Evolutionary conservation across 352 stramenopile genomes (phyloP).

Genomic region (Phytophthora aleatoria): DNA sequence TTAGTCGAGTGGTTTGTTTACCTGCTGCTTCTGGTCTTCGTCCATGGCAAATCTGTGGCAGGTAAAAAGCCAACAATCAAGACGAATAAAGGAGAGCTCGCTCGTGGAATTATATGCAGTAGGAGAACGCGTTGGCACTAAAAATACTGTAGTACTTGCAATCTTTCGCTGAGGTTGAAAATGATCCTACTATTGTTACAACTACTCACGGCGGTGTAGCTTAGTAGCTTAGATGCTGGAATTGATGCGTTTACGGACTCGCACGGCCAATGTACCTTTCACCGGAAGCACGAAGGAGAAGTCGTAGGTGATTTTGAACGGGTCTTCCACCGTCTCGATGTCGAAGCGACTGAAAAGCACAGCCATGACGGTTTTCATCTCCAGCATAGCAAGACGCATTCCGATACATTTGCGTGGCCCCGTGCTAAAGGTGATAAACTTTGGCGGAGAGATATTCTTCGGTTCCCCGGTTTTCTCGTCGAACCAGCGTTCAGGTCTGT

Average conservation of each 20-base stretch:
- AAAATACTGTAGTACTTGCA: conserved; percentile 17
- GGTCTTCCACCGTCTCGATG: conserved; percentile 34
- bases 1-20: conserved; percentile 18
- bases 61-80: neutral
- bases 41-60: conserved; percentile 42
- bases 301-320: conserved; percentile 45
- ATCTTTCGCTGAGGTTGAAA: neutral
- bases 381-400: conserved; percentile 49
- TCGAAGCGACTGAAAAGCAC: conserved; percentile 47
- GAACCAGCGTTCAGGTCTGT: conserved; percentile 56
- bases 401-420: conserved; percentile 66
- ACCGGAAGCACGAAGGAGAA: conserved; percentile 39
- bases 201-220: neutral
- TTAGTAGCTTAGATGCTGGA: conserved; percentile 8
- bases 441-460: conserved; percentile 27
- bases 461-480: conserved; percentile 39
- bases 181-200: neutral
- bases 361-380: conserved; percentile 53
- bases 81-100: neutral
- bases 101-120: neutral
- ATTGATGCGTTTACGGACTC: conserved; percentile 12
- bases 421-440: conserved; percentile 62
- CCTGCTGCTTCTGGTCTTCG: conserved; percentile 62
- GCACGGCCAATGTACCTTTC: conserved; percentile 40
- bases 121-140: conserved; percentile 1